Evolutionary conservation across 176 grass and related monocot genomes (phyloP).

Genomic region (Leersia perrieri): DNA sequence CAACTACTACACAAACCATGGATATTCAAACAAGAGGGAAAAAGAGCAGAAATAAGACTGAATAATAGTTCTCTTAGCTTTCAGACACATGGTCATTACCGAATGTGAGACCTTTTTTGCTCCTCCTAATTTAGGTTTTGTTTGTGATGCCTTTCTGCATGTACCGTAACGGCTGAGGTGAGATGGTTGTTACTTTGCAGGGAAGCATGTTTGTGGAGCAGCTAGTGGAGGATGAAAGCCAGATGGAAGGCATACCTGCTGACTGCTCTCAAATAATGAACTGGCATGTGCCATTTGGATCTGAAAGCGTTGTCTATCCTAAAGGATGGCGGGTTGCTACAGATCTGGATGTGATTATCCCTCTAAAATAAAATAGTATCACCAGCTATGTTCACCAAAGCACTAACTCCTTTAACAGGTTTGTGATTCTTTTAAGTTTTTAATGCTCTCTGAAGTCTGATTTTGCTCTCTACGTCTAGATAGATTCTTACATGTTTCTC

Average conservation of each 20-base stretch:
- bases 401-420: conserved; percentile 61
- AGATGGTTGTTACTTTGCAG: conserved; percentile 55
- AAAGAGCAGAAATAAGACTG: conserved; percentile 3
- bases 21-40: not conserved
- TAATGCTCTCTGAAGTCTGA: not conserved
- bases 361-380: conserved; percentile 67
- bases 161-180: conserved; percentile 30
- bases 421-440: conserved; percentile 1
- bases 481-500: conserved; percentile 4
- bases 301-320: conserved; percentile 71
- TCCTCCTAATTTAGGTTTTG: not conserved
- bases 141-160: conserved; percentile 31
- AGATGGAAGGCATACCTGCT: conserved; percentile 91
- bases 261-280: conserved; percentile 93
- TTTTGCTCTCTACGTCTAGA: conserved; percentile 20
- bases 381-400: conserved; percentile 34
- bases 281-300: conserved; percentile 93
- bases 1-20: not conserved
- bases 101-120: not conserved
- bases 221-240: conserved; percentile 92
- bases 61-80: not conserved
- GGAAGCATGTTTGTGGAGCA: conserved; percentile 85
- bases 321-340: conserved; percentile 66
- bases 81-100: conserved; percentile 28
- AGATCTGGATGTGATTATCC: conserved; percentile 80